These are phyloP conservation scores for Umbelopsis vinacea DNA, from an alignment of 192 early-diverging fungal genomes.

Conservation along the genomic window DNA sequence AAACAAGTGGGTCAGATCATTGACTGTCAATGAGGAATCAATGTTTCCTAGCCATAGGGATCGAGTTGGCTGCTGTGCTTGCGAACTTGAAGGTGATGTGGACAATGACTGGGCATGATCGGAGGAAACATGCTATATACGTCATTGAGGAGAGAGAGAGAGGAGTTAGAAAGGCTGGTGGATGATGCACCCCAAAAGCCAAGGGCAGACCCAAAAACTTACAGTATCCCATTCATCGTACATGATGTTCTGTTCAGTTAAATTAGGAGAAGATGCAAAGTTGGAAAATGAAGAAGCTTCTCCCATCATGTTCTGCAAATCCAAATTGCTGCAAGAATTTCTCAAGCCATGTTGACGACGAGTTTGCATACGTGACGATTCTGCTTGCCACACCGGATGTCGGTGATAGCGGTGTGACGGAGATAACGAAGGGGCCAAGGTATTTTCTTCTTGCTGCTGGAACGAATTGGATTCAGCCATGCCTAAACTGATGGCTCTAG, in stretches of 20 bases:
- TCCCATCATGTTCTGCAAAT: slow-evolving; percentile 5
- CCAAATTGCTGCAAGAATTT: slow-evolving; percentile 7
- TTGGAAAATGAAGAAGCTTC: not conserved
- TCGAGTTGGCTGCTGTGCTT: slow-evolving; percentile 63
- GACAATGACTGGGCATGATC: not conserved
- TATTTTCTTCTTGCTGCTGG: not conserved
- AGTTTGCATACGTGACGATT: slow-evolving; percentile 4
- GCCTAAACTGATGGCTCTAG: slow-evolving; percentile 32
- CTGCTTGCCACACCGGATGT: slow-evolving; percentile 18
- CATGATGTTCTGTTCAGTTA: not conserved
- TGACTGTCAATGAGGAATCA: slow-evolving; percentile 73
- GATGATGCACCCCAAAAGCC: not conserved
- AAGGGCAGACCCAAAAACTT: not conserved
- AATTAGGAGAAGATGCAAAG: not conserved
- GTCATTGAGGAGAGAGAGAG: not conserved
- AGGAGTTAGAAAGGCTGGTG: not conserved
- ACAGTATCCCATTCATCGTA: slow-evolving; percentile 13
- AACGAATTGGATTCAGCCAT: slow-evolving; percentile 24
- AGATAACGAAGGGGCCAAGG: not conserved
- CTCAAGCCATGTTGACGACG: slow-evolving; percentile 18
- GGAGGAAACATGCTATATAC: slow-evolving; percentile 1
- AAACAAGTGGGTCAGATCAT: slow-evolving; percentile 82
- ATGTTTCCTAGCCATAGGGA: slow-evolving; percentile 96
- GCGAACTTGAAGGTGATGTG: not conserved
- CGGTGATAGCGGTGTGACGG: not conserved